A percentile compares a stretch with the other conserved stretches of the same genome.
phyloP scores from a whole-genome alignment of 345 rosid species.

The Adansonia digitata region DNA sequence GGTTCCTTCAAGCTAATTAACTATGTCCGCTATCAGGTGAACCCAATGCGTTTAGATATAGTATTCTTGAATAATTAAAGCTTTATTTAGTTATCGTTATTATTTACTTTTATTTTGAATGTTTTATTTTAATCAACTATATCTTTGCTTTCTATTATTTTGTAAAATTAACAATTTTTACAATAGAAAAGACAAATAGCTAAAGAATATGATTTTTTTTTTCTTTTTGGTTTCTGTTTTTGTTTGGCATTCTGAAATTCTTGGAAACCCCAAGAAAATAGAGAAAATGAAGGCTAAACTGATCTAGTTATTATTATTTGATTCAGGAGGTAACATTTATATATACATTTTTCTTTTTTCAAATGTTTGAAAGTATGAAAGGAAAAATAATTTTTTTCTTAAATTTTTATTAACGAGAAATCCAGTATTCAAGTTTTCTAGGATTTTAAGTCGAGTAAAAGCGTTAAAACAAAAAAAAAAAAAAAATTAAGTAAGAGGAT shows the following conservation, averaged over 20 bases:
- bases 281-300: background rate
- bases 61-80: background rate
- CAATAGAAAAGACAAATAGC: background rate
- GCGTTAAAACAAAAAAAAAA: background rate
- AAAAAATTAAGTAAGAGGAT: background rate
- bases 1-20: constrained; percentile 77
- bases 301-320: background rate
- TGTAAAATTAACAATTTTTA: background rate
- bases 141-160: background rate
- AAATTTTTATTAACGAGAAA: background rate
- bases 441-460: background rate
- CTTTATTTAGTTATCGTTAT: background rate
- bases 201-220: background rate
- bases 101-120: background rate
- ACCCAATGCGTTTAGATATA: background rate
- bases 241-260: background rate
- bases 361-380: background rate
- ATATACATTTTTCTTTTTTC: background rate
- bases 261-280: background rate
- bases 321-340: background rate
- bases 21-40: constrained; percentile 75
- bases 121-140: background rate
- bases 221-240: background rate
- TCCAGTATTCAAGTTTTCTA: background rate
- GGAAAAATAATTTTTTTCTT: background rate